Conservation (phyloP, 2,329 filamentous ascomycete species). For the Atkinsonella texensis region DNA sequence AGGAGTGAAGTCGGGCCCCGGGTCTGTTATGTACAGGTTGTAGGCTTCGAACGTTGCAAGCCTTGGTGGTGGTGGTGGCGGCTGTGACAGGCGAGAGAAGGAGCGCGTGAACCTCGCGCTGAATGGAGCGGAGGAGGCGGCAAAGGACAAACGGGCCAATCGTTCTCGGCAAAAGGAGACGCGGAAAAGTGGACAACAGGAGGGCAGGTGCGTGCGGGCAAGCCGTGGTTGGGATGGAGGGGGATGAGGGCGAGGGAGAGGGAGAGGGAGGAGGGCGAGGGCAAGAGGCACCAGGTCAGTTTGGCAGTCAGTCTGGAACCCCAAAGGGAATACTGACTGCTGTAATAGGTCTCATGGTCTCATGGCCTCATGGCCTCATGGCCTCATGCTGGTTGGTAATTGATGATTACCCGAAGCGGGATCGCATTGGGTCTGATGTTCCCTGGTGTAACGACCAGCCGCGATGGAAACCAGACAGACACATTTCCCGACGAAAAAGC, state of each 20-base stretch:
- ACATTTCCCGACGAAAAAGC: too few relatives aligned
- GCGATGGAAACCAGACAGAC: too few relatives aligned
- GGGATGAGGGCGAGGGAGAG: background rate
- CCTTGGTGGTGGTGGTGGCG: background rate
- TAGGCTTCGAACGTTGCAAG: background rate
- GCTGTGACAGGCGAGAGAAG: conserved; percentile 2
- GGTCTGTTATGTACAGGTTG: background rate
- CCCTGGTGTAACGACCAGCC: too few relatives aligned
- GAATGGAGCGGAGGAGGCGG: conserved; percentile 3
- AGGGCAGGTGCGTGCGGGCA: background rate
- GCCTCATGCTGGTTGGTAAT: too few relatives aligned
- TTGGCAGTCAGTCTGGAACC: too few relatives aligned
- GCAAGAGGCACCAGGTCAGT: too few relatives aligned
- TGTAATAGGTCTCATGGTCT: too few relatives aligned
- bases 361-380: too few relatives aligned
- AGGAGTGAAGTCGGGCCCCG: background rate
- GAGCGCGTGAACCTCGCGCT: conserved; percentile 10
- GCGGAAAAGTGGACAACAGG: conserved; percentile 4
- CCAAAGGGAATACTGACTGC: too few relatives aligned
- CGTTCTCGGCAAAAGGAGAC: conserved; percentile 4
- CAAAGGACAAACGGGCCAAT: conserved; percentile 1
- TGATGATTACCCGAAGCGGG: too few relatives aligned
- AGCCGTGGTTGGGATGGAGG: background rate
- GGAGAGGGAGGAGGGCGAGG: too few relatives aligned
- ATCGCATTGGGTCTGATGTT: too few relatives aligned